Conservation (phyloP, 2,329 filamentous ascomycete genomes). For the Colletotrichum simmondsii region DNA sequence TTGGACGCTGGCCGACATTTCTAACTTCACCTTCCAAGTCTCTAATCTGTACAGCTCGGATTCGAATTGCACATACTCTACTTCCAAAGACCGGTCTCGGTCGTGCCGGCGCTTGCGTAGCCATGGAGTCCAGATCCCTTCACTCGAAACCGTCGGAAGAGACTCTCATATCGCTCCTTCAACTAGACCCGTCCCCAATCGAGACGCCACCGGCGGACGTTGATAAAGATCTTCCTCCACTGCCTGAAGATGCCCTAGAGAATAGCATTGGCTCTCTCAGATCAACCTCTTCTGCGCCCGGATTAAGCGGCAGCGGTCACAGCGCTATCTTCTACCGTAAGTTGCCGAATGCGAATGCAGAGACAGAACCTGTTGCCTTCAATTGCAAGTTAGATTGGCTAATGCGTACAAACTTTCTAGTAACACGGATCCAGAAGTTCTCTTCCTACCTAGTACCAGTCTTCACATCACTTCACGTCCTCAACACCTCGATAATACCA, state of each 20-base stretch:
- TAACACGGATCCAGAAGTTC: slow-evolving; percentile 85
- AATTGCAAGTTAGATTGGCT: slow-evolving; percentile 24
- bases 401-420: slow-evolving; percentile 50
- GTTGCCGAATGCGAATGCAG: slow-evolving; percentile 40
- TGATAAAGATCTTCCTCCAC: slow-evolving; percentile 58
- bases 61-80: not conserved
- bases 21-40: not conserved
- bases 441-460: slow-evolving; percentile 86
- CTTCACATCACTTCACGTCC: slow-evolving; percentile 81
- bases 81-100: not conserved
- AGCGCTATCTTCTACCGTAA: slow-evolving; percentile 81
- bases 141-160: slow-evolving; percentile 33
- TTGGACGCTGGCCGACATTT: not conserved
- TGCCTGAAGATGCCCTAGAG: slow-evolving; percentile 49
- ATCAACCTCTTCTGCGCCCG: slow-evolving; percentile 57
- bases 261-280: slow-evolving; percentile 46
- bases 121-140: slow-evolving; percentile 33
- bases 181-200: slow-evolving; percentile 55
- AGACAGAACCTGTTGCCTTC: not conserved
- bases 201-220: slow-evolving; percentile 60
- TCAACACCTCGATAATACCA: slow-evolving; percentile 85
- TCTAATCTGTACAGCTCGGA: not conserved
- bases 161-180: slow-evolving; percentile 36
- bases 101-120: not conserved
- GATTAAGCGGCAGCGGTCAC: slow-evolving; percentile 72